Evolutionary conservation across 2,329 filamentous ascomycete genomes (phyloP), one percentile per base, ranked within the genome.

Genomic region (Beauveria australis): DNA sequence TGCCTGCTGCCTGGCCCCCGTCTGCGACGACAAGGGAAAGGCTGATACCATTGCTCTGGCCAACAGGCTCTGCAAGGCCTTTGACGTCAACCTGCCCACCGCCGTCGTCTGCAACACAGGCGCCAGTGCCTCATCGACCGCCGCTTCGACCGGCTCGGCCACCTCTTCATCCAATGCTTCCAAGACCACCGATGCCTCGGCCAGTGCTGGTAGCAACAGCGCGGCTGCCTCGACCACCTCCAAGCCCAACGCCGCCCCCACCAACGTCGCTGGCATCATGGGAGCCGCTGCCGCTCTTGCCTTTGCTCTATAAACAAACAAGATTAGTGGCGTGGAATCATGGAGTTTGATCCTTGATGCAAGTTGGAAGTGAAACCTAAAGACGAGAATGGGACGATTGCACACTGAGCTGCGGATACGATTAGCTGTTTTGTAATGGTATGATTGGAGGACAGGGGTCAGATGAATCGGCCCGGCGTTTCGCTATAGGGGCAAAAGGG

Each of bases 1-100:
- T 53, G 73, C 76, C 56, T 78, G 76, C 72, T 78, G 76, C 64
- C 69, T 78, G 55, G 66, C 67, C 47, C 66, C 67, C 40, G 64
- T 63, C 49, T 78, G 76, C 68, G 66, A 69, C 64, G 47, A 63
- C 10, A 54, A 64, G 5, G 73, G 73, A 43, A 71, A 74, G 63
- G 62, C 67, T 1, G 62, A 64, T 1, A 74, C 76, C 53, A 70
- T 78, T 62, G 58, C 66, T 48, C 76, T 70, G 64, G 76, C 76
- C 56, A 65, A 67, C 52, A 63, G 70, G 64, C 71, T 78, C 62
- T 78, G 76, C 73, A 71, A 67, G 44, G 66, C 70, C 49, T 65
- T 66, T 43, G 70, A 71, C 53, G 73, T 77, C 53, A 60, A 65
- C 19, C 68, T 75, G 5, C 76, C 76, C 41, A 66, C 70, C 60